phyloP scores from a whole-genome alignment of 2,329 filamentous ascomycete species.

The Dactylellina drechsleri region DNA sequence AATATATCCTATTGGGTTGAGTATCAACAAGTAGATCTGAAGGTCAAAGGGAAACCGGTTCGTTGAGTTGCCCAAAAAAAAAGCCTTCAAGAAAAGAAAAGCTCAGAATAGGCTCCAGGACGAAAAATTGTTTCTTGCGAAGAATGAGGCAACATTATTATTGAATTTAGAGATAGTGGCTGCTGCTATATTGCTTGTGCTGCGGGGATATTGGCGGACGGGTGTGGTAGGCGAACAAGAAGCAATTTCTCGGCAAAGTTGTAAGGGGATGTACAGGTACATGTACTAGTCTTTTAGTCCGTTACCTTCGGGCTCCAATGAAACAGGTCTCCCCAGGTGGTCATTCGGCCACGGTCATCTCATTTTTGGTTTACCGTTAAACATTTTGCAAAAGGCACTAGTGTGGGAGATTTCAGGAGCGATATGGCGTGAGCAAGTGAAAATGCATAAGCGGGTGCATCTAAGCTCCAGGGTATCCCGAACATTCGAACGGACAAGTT shows the following conservation, averaged over 20 bases:
- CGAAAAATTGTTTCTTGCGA: constrained; percentile 48
- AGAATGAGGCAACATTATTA: constrained; percentile 55
- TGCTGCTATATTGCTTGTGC: constrained; percentile 56
- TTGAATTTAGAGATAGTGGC: constrained; percentile 56
- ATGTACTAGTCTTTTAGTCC: constrained; percentile 55
- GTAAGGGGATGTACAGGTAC: constrained; percentile 55
- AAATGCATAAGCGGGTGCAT: constrained; percentile 55
- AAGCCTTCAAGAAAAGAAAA: constrained; percentile 50
- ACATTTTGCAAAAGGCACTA: constrained; percentile 53
- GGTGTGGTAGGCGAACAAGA: constrained; percentile 55
- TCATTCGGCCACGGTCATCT: constrained; percentile 55
- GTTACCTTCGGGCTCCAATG: constrained; percentile 55
- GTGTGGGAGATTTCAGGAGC: constrained; percentile 55
- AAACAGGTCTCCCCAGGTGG: constrained; percentile 55
- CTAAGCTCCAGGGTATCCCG: constrained; percentile 55
- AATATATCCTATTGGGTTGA: constrained; percentile 41
- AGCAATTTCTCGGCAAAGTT: constrained; percentile 56
- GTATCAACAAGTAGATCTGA: constrained; percentile 26
- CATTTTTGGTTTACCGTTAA: constrained; percentile 54
- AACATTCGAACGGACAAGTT: constrained; percentile 51
- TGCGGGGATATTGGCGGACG: constrained; percentile 55
- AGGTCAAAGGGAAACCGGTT: constrained; percentile 25
- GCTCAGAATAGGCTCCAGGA: constrained; percentile 52
- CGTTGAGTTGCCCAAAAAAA: constrained; percentile 49
- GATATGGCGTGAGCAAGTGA: constrained; percentile 55